Base-by-base conservation (phyloP, 2,329 filamentous ascomycete genomes). In the Albifimbria verrucaria region DNA sequence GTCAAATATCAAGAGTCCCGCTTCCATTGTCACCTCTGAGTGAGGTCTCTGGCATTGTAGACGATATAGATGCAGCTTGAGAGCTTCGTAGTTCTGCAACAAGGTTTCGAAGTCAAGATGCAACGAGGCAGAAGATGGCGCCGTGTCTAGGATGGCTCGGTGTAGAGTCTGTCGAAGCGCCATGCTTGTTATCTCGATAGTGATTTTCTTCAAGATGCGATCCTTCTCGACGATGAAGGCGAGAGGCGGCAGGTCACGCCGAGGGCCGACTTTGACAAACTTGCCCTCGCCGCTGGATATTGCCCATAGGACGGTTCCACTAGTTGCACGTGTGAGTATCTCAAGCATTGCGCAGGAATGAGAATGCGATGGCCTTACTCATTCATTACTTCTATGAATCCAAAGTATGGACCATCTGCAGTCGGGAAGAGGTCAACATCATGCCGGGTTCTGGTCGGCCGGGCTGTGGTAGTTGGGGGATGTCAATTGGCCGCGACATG, bases 151-250 rank as follows among this genome's bases (percentile, higher is more conserved):
- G 23, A 76, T 69, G 54, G 70, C 73, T 32, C 71, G 68, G n/a
- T 71, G 73, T 17, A 76, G 51, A 15, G 56, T 52, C 11, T 54
- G 68, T 44, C 72, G 68, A 49, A 77, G 66, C 18, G 68, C 68
- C 32, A 70, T 65, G 51, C 73, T 75, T n/a, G 51, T 54, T 3
- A 66, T 56, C 10, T 62, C 57, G 11, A 68, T 48, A 3, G 59
- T 55, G 7, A 65, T 61, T 1, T 48, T 57, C 18, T 57, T 60
- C 11, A 44, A 50, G 2, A 52, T 32, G 18, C 65, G 57, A 39
- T 63, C 55, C 50, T 68, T 68, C 41, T 62, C 59, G 20, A 68
- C 54, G 12, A 61, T 54, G 50, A 68, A 68, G 6, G 62, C 57
- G 1, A 66, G 43, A 12, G 51, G 49, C 15, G 59, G 62, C 48